Base-by-base conservation (phyloP, 2,329 filamentous ascomycete species). In the Trichoderma gracile region DNA sequence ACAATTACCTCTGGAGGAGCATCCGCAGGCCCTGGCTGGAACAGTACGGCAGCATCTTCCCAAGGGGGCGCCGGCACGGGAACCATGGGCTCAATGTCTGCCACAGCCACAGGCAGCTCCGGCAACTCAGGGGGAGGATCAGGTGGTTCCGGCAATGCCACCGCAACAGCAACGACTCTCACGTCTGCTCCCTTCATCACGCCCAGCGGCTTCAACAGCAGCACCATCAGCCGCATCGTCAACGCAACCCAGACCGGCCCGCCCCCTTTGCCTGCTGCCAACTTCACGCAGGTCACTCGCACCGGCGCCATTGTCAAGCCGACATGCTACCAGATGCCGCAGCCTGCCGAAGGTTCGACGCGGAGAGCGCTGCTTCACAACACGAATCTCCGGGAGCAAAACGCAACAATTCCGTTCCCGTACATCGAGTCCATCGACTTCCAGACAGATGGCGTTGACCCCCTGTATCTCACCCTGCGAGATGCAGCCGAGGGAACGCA, bases 351-450 rank as follows among this genome's bases (percentile, higher is more conserved):
- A 33, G 71, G 70, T 5, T 57, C 69, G 10, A 59, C 69, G 14
- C 62, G 71, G 23, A 67, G 76, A 43, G 70, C 74, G 0, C 60
- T 73, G 5, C 55, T 79, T n/a, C 73, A 73, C 50, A 77, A 75
- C 49, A 68, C 69, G 15, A 71, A 71, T 6, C 64, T 73, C 7
- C 72, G 67, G 10, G 73, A 74, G 53, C 65, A 67, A 2, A 76
- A 77, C 33, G 65, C 69, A 17, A 70, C 73, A 0, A 73, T 78
- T 6, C 75, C 76, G 0, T 70, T 72, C 23, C 76, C 77, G 0
- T 78, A 76, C 52, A 73, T 79, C 3, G 75, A 78, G 55, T 74
- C 77, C 0, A 70, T 79, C 23, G 71, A 73, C 47, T 74, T 78
- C 53, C 71, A 75, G 23, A 68, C 67, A 3, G 70, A 73, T 17